Evolutionary conservation across 139 green algal species (phyloP).

Genomic region (Volvox reticuliferus): DNA sequence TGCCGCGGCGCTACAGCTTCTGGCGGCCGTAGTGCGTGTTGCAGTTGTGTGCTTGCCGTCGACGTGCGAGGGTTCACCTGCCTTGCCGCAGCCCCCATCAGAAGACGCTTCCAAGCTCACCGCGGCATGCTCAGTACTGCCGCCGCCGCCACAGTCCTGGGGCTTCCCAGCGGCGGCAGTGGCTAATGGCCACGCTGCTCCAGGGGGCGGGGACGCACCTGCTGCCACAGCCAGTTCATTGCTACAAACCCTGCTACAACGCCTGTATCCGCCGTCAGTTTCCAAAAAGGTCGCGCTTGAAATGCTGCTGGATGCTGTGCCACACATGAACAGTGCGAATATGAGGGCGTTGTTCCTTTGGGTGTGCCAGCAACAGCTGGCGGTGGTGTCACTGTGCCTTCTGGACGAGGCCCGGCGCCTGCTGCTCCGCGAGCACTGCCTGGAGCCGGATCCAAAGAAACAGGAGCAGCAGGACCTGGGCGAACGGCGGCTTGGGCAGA

Average conservation of each 20-base stretch:
- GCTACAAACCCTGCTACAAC: neutral
- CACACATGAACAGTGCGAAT: neutral
- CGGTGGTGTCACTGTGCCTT: neutral
- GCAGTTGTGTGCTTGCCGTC: neutral
- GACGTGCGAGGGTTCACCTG: neutral
- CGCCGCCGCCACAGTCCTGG: neutral
- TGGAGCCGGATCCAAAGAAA: neutral
- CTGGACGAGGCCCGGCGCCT: constrained; percentile 3
- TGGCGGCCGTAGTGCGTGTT: neutral
- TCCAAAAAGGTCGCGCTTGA: neutral
- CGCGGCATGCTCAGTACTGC: neutral
- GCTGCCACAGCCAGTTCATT: neutral
- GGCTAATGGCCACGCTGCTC: neutral
- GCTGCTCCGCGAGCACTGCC: neutral
- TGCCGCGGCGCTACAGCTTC: neutral
- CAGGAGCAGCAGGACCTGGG: neutral
- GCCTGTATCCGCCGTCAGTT: neutral
- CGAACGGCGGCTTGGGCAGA: too few relatives aligned
- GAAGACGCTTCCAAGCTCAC: neutral
- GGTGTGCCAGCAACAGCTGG: neutral
- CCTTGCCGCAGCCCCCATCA: neutral
- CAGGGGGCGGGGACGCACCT: neutral
- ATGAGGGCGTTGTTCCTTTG: neutral
- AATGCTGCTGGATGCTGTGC: neutral
- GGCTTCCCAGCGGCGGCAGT: neutral